These are phyloP conservation scores for Curvularia sp. DNA, from an alignment of 2,329 filamentous ascomycete genomes.

Conservation along the genomic window DNA sequence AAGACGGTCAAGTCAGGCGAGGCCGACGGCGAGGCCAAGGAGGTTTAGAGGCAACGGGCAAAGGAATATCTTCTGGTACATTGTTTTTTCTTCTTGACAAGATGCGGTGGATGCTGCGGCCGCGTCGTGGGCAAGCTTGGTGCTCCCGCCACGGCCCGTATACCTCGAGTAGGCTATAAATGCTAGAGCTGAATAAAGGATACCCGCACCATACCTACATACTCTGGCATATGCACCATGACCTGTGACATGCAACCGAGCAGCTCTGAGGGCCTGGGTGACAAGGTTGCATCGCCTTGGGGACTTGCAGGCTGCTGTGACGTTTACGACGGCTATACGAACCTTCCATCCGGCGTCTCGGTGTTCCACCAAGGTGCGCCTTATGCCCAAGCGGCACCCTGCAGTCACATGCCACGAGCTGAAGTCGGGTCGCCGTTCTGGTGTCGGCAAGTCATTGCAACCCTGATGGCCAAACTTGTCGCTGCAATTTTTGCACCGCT, in stretches of 20 bases:
- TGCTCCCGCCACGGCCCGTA: slow-evolving; percentile 15
- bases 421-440: slow-evolving; percentile 29
- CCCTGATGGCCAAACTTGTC: slow-evolving; percentile 29
- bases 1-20: slow-evolving; percentile 84
- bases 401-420: slow-evolving; percentile 33
- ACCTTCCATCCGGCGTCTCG: slow-evolving; percentile 20
- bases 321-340: neutral
- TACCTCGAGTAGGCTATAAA: slow-evolving; percentile 8
- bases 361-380: slow-evolving; percentile 24
- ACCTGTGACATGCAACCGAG: neutral
- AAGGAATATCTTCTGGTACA: slow-evolving; percentile 16
- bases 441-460: slow-evolving; percentile 26
- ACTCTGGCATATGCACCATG: neutral
- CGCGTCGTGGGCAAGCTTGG: slow-evolving; percentile 11
- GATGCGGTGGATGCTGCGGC: slow-evolving; percentile 28
- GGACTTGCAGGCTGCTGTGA: neutral
- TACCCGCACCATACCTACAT: slow-evolving; percentile 1
- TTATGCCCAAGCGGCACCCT: slow-evolving; percentile 15
- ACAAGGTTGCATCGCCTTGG: neutral
- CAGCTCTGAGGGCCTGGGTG: neutral
- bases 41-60: slow-evolving; percentile 30
- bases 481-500: slow-evolving; percentile 24
- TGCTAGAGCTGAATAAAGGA: slow-evolving; percentile 10
- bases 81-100: slow-evolving; percentile 24
- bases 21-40: slow-evolving; percentile 64